These are phyloP conservation scores for Tripterygium wilfordii DNA, from an alignment of 177 flowering plant genomes.

Conservation along the genomic window DNA sequence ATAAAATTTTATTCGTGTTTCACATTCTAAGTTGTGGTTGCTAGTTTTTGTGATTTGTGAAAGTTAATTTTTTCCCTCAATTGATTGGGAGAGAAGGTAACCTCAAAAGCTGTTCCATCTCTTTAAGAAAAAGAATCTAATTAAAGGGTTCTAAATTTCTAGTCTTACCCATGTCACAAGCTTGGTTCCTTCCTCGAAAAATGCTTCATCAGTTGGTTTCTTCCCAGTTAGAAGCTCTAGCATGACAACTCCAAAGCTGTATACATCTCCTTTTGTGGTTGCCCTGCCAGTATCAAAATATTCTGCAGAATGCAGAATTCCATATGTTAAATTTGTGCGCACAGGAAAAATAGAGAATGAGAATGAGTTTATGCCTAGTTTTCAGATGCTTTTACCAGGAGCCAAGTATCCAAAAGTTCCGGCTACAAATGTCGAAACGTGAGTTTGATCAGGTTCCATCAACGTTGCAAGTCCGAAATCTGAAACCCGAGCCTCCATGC, in stretches of 20 bases:
- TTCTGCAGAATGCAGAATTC: too few species aligned
- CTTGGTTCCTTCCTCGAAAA: conserved; percentile 82
- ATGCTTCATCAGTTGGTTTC: conserved; percentile 79
- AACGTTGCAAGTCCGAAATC: conserved; percentile 93
- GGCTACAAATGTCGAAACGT: conserved; percentile 87
- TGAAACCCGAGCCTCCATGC: conserved; percentile 88
- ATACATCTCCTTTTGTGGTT: conserved; percentile 94
- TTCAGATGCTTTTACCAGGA: conserved; percentile 53
- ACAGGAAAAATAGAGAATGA: too few species aligned
- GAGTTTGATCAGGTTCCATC: conserved; percentile 89
- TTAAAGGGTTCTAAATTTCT: too few species aligned
- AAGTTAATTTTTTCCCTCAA: too few species aligned
- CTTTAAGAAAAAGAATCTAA: too few species aligned
- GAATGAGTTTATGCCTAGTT: too few species aligned
- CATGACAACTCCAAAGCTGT: conserved; percentile 89
- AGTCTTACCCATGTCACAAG: conserved; percentile 87
- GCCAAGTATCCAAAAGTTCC: conserved; percentile 97
- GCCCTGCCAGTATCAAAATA: conserved; percentile 95
- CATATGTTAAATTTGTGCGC: too few species aligned
- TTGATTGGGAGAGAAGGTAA: too few species aligned
- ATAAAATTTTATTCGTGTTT: too few species aligned
- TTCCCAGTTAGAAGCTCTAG: conserved; percentile 90
- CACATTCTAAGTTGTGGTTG: too few species aligned
- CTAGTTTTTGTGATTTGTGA: too few species aligned
- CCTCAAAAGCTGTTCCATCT: background rate